Evolutionary conservation across 2,329 filamentous ascomycete species (phyloP).

Genomic region (Plectosphaerella plurivora): DNA sequence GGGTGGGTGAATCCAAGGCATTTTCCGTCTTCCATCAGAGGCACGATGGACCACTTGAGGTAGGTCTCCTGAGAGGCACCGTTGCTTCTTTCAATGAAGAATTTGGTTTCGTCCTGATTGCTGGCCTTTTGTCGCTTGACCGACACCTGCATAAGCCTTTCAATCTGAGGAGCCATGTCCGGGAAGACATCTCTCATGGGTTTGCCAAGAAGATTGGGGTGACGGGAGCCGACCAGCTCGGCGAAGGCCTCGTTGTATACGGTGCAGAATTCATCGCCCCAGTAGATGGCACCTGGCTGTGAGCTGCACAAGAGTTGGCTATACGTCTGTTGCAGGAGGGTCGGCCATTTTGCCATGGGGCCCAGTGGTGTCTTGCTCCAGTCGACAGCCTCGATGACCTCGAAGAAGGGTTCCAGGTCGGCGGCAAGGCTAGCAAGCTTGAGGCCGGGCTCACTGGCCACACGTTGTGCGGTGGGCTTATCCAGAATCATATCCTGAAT

Average conservation of each 20-base stretch:
- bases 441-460: constrained; percentile 20
- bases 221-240: constrained; percentile 58
- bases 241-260: constrained; percentile 67
- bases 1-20: constrained; percentile 43
- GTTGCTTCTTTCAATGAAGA: constrained; percentile 38
- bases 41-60: constrained; percentile 42
- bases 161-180: constrained; percentile 53
- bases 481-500: not conserved
- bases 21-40: constrained; percentile 35
- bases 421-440: constrained; percentile 28
- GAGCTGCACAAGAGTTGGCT: constrained; percentile 39
- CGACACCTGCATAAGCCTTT: constrained; percentile 28
- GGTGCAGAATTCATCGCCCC: constrained; percentile 57
- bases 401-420: constrained; percentile 31
- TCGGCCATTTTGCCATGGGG: constrained; percentile 40
- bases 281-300: constrained; percentile 55
- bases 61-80: constrained; percentile 41
- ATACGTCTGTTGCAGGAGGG: constrained; percentile 39
- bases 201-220: constrained; percentile 59
- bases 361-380: constrained; percentile 44
- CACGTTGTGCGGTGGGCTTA: constrained; percentile 13
- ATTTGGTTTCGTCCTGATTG: constrained; percentile 38
- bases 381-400: constrained; percentile 35
- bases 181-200: constrained; percentile 39
- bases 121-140: constrained; percentile 24